A percentile compares a stretch with the other conserved stretches of the same genome.
Conservation (phyloP, 176 grass and related monocot species). For the Oryza punctata region DNA sequence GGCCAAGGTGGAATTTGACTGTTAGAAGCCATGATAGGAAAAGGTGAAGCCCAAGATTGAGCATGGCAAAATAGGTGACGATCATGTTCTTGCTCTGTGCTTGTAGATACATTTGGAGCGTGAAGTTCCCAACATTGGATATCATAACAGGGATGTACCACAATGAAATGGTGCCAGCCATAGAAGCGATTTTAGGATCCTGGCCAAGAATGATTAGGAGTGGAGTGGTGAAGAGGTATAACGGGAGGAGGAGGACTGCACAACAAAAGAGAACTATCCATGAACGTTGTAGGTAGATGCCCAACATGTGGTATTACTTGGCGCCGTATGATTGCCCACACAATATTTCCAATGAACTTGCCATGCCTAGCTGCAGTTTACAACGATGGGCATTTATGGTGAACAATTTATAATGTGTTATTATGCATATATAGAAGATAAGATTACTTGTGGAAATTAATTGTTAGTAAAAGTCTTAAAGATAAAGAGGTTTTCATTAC, state of each 20-base stretch:
- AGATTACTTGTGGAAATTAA: neutral
- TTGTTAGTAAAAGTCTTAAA: too few species aligned
- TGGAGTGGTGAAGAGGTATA: constrained; percentile 62
- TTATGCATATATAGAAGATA: neutral
- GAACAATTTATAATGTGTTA: neutral
- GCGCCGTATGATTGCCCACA: constrained; percentile 78
- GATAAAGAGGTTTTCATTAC: too few species aligned
- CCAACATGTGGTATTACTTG: constrained; percentile 73
- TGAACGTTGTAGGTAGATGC: constrained; percentile 77
- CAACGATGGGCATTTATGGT: neutral
- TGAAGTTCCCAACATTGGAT: constrained; percentile 56
- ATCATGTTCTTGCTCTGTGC: constrained; percentile 76
- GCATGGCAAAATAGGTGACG: constrained; percentile 64
- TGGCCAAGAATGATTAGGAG: constrained; percentile 62
- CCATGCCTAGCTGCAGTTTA: constrained; percentile 66
- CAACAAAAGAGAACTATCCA: constrained; percentile 62
- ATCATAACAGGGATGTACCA: constrained; percentile 81
- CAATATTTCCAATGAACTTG: constrained; percentile 71
- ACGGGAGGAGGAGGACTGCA: constrained; percentile 32
- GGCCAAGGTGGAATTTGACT: constrained; percentile 39
- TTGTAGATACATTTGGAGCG: constrained; percentile 92
- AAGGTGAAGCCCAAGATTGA: constrained; percentile 62
- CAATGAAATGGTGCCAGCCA: constrained; percentile 59
- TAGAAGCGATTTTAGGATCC: constrained; percentile 45
- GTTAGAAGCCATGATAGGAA: constrained; percentile 50